phyloP scores from a whole-genome alignment of 192 early-diverging fungal genomes.

The Coemansia sp. region DNA sequence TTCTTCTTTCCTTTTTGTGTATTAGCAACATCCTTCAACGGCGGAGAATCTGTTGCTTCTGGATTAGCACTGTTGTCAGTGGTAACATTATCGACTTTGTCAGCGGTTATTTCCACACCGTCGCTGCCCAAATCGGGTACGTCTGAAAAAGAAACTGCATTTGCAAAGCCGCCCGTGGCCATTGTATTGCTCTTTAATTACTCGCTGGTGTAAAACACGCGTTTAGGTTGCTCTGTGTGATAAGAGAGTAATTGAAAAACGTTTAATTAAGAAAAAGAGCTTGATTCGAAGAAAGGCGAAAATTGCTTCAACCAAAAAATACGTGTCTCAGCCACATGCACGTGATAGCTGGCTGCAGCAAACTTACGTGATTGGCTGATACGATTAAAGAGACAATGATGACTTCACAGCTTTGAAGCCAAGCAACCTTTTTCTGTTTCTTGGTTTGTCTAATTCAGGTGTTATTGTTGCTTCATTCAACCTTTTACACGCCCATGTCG shows the following conservation, averaged over 20 bases:
- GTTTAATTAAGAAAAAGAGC: not conserved
- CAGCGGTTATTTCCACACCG: not conserved
- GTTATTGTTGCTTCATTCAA: not conserved
- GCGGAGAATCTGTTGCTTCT: not conserved
- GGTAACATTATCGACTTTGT: not conserved
- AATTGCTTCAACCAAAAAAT: not conserved
- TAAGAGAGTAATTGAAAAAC: not conserved
- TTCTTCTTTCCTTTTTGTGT: slow-evolving; percentile 1
- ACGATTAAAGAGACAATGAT: not conserved
- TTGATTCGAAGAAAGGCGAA: slow-evolving; percentile 1
- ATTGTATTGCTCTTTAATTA: slow-evolving; percentile 7
- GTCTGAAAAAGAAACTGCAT: not conserved
- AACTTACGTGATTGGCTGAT: slow-evolving; percentile 3
- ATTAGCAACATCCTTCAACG: slow-evolving; percentile 9
- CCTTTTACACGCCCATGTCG: slow-evolving; percentile 9
- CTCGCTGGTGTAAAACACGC: not conserved
- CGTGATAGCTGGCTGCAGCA: slow-evolving; percentile 1
- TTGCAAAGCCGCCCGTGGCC: slow-evolving; percentile 7
- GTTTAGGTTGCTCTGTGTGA: not conserved
- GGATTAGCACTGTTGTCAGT: not conserved
- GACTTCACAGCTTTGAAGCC: not conserved
- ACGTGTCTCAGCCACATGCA: slow-evolving; percentile 1
- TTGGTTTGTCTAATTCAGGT: not conserved
- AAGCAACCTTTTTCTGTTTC: not conserved
- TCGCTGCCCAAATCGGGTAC: not conserved